A percentile compares a stretch with the other conserved stretches of the same genome.
Conservation (phyloP, 2,329 filamentous ascomycete species). For the Fusarium pseudograminearum region DNA sequence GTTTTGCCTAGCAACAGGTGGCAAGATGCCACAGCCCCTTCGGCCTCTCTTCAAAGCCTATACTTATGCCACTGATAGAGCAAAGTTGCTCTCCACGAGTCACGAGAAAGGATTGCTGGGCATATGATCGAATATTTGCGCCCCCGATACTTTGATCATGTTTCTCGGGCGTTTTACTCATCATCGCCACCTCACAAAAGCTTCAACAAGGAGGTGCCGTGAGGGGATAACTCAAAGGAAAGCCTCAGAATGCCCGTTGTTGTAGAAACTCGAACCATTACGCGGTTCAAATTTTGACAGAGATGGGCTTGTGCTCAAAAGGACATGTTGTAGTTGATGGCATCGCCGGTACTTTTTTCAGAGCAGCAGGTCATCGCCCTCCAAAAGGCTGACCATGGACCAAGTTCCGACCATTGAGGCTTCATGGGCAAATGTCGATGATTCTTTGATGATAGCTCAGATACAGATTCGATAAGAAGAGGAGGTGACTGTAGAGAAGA, state of each 20-base stretch:
- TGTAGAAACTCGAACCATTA: not conserved
- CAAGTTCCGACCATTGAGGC: not conserved
- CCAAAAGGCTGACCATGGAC: not conserved
- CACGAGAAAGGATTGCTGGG: not conserved
- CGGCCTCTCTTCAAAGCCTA: slow-evolving; percentile 6
- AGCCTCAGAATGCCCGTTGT: not conserved
- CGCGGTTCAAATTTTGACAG: not conserved
- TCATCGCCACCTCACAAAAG: not conserved
- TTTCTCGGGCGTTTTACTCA: not conserved
- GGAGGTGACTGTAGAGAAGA: not conserved
- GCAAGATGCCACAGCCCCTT: not conserved
- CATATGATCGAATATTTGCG: not conserved
- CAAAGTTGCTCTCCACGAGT: slow-evolving; percentile 7
- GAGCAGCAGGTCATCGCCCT: not conserved
- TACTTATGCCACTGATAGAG: not conserved
- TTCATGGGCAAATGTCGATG: slow-evolving; percentile 1
- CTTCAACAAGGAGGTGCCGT: slow-evolving; percentile 1
- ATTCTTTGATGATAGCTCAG: not conserved
- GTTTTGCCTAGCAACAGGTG: not conserved
- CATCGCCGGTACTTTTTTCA: not conserved
- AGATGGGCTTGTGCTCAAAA: not conserved
- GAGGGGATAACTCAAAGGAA: slow-evolving; percentile 14
- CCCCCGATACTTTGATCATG: not conserved
- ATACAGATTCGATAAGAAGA: not conserved
- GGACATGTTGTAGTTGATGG: not conserved